Evolutionary conservation across 192 early-diverging fungal species (phyloP), one percentile per base, ranked within the genome.

Genomic region (Phlyctochytrium planicorne): DNA sequence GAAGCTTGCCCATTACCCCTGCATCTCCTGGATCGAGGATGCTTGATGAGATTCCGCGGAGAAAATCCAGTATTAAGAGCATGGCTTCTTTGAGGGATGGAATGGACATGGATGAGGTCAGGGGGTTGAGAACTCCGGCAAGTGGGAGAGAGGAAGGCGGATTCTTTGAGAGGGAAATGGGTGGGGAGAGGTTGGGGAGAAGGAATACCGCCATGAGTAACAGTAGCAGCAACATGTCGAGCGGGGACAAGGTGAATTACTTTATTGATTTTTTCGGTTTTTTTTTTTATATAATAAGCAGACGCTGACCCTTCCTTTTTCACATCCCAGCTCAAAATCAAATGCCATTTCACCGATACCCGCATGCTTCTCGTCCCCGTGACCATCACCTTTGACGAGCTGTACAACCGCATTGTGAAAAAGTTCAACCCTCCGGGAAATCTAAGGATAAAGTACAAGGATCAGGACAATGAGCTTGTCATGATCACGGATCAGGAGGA

Each of bases 401-500:
- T 92, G 30, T 30, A 76, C 0, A 60, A 67, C 30, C 62, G 79
- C 10, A 78, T 92, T 3, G 76, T 85, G 33, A 83, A 84, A 50
- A 92, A 92, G 66, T 91, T 91, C 66, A 65, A 75, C 16, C 33
- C 50, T 1, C 30, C 35, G 34, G 69, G 60, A 50, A 68, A 70
- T 0, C 67, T 93, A 57, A 78, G 81, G 31, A 72, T 97, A 27
- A 85, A 89, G 67, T 97, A 95, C 74, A 86, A 86, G 73, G 95
- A 97, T 60, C 92, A 94, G 67, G 93, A 93, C 52, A 85, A 84
- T 33, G 88, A 90, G 70, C 78, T 91, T 71, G 85, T 95, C n/a
- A 73, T 89, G 34, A 91, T 97, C 85, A 89, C 88, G 29, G 94
- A 96, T 72, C 87, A 97, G 32, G 95, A 95, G 36, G 95, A 97